A percentile compares a stretch with the other conserved stretches of the same genome.
These are phyloP conservation scores for Colletotrichum euphorbiae DNA, from an alignment of 2,329 filamentous ascomycete species.

Conservation along the genomic window DNA sequence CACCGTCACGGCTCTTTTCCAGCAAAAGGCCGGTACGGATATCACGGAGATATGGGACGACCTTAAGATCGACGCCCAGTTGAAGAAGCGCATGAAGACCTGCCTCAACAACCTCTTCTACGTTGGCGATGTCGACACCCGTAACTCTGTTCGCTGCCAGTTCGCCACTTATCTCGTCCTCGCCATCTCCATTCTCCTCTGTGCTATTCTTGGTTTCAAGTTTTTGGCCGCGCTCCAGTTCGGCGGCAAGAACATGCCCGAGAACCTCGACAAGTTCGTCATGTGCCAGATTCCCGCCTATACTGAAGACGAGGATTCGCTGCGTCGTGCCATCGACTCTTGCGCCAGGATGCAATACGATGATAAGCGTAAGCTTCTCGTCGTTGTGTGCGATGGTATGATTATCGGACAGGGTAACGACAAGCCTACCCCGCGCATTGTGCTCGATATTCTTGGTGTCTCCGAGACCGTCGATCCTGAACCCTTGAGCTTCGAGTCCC, in stretches of 20 bases:
- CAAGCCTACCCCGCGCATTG: constrained; percentile 92
- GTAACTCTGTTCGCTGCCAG: constrained; percentile 84
- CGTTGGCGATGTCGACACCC: constrained; percentile 89
- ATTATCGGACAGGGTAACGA: constrained; percentile 99
- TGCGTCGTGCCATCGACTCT: constrained; percentile 96
- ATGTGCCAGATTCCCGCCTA: constrained; percentile 98
- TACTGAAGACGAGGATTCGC: constrained; percentile 97
- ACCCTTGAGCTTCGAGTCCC: constrained; percentile 93
- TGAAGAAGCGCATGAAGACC: constrained; percentile 76
- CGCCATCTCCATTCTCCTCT: constrained; percentile 83
- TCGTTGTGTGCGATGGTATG: constrained; percentile 97
- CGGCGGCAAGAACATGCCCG: constrained; percentile 87
- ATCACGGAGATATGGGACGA: constrained; percentile 85
- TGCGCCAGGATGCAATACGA: constrained; percentile 96
- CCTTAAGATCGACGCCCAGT: constrained; percentile 66
- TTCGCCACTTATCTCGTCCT: constrained; percentile 93
- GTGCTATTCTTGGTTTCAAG: constrained; percentile 89
- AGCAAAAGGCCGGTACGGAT: constrained; percentile 79
- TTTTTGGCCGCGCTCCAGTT: constrained; percentile 98
- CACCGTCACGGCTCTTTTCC: constrained; percentile 81
- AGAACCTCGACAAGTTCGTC: constrained; percentile 98
- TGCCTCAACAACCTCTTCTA: constrained; percentile 97
- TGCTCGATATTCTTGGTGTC: constrained; percentile 96
- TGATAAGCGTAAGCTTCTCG: constrained; percentile 95
- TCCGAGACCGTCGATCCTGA: constrained; percentile 94